Percentiles rank a stretch among this genome's conserved stretches.
Conservation (phyloP, 106 monocot genomes). For the Xerophyta viscosa region DNA sequence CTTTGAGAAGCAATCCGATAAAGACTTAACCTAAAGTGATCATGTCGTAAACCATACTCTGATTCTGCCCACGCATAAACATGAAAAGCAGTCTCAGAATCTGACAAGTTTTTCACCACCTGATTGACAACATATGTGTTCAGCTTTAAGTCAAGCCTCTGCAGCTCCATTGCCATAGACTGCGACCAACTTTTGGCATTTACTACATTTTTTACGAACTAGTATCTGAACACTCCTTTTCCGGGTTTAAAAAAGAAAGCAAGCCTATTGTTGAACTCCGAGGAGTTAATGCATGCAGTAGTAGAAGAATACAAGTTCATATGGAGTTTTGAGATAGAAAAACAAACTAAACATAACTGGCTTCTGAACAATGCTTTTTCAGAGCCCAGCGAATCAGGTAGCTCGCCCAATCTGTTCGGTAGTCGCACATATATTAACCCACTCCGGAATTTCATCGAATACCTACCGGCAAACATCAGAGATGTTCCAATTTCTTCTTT, state of each 20-base stretch:
- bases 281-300: not conserved
- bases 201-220: slow-evolving; percentile 19
- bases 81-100: slow-evolving; percentile 45
- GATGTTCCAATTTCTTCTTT: too few species aligned
- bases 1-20: slow-evolving; percentile 41
- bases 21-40: slow-evolving; percentile 54
- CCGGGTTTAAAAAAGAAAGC: slow-evolving; percentile 18
- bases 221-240: slow-evolving; percentile 10
- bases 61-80: slow-evolving; percentile 75
- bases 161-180: slow-evolving; percentile 44
- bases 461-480: too few species aligned
- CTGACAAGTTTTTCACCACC: slow-evolving; percentile 50
- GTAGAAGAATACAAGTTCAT: slow-evolving; percentile 6
- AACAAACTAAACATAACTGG: not conserved
- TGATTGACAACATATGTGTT: slow-evolving; percentile 58
- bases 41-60: slow-evolving; percentile 47
- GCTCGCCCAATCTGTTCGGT: slow-evolving; percentile 23
- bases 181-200: slow-evolving; percentile 41
- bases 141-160: slow-evolving; percentile 17
- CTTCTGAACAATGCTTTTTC: slow-evolving; percentile 1
- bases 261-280: slow-evolving; percentile 11
- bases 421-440: too few species aligned
- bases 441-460: too few species aligned
- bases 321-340: not conserved
- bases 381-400: not conserved